Percentiles rank a stretch among this genome's conserved stretches.
These are phyloP conservation scores for Candida neerlandica DNA, from an alignment of 1,139 yeast genomes.

Conservation along the genomic window DNA sequence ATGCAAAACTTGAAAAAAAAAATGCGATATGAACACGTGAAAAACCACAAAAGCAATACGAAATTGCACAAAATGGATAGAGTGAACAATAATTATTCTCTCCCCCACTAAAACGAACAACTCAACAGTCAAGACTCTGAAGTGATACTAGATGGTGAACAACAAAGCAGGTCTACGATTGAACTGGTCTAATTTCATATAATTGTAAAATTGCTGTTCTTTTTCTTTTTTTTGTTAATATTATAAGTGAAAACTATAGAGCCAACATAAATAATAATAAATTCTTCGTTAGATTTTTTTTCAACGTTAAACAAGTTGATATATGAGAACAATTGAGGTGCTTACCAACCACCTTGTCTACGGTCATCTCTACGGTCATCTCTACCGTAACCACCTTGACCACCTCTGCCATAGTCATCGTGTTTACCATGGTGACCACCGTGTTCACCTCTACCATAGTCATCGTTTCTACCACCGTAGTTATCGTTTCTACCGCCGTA, in stretches of 20 bases:
- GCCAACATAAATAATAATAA: conserved; percentile 14
- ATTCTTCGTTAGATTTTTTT: too few relatives aligned
- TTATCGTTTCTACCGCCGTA: conserved; percentile 7
- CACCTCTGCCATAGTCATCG: conserved; percentile 19
- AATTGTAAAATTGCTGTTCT: too few relatives aligned
- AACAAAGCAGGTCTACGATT: conserved; percentile 1
- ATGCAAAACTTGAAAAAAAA: too few relatives aligned
- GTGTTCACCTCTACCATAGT: conserved; percentile 8
- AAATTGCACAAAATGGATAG: too few relatives aligned
- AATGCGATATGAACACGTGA: too few relatives aligned
- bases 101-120: too few relatives aligned
- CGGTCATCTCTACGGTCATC: conserved; percentile 9
- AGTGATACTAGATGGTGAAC: conserved; percentile 19
- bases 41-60: not conserved
- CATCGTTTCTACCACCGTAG: not conserved
- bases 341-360: conserved; percentile 13
- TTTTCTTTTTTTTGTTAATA: too few relatives aligned
- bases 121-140: conserved; percentile 42
- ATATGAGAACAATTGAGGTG: not conserved
- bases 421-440: conserved; percentile 11
- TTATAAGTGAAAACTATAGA: conserved; percentile 46
- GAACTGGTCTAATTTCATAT: conserved; percentile 7
- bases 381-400: conserved; percentile 14
- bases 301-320: too few relatives aligned
- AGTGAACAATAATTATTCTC: too few relatives aligned